phyloP scores from a whole-genome alignment of 108 stramenopile species.

The Skeletonema costatum region DNA sequence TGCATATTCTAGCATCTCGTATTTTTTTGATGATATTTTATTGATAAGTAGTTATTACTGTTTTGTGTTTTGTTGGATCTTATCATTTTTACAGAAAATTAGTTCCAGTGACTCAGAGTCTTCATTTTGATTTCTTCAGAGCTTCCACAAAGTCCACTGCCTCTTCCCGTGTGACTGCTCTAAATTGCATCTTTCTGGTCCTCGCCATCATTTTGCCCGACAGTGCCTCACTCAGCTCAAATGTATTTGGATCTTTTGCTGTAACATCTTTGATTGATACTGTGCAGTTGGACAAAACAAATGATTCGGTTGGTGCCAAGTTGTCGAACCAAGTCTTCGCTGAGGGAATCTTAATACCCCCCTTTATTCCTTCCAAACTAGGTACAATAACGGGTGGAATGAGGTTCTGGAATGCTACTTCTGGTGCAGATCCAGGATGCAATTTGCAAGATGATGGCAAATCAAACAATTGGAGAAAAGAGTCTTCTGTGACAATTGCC shows the following conservation, averaged over 20 bases:
- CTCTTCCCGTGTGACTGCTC: constrained; percentile 59
- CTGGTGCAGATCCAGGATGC: constrained; percentile 62
- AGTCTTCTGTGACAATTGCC: constrained; percentile 71
- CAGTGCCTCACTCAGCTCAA: constrained; percentile 65
- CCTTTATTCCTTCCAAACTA: constrained; percentile 45
- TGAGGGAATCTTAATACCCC: constrained; percentile 35
- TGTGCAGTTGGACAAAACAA: constrained; percentile 62
- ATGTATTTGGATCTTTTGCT: constrained; percentile 31
- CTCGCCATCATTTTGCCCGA: constrained; percentile 69
- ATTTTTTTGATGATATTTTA: too few relatives aligned
- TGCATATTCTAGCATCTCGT: too few relatives aligned
- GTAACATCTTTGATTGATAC: constrained; percentile 48
- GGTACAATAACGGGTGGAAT: constrained; percentile 69
- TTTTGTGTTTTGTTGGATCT: too few relatives aligned
- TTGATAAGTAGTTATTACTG: too few relatives aligned
- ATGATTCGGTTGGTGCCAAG: constrained; percentile 68
- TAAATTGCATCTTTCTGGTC: constrained; percentile 58
- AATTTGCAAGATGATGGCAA: constrained; percentile 56
- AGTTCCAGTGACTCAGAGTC: neutral
- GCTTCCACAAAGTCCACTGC: constrained; percentile 66
- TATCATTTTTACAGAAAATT: too few relatives aligned
- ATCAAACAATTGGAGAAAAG: constrained; percentile 79
- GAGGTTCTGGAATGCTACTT: constrained; percentile 75
- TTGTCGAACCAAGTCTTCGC: constrained; percentile 69
- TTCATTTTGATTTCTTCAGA: constrained; percentile 34